A percentile compares a stretch with the other conserved stretches of the same genome.
Evolutionary conservation across 441 rosid species (phyloP).

Genomic region (Aquilaria agallochum): DNA sequence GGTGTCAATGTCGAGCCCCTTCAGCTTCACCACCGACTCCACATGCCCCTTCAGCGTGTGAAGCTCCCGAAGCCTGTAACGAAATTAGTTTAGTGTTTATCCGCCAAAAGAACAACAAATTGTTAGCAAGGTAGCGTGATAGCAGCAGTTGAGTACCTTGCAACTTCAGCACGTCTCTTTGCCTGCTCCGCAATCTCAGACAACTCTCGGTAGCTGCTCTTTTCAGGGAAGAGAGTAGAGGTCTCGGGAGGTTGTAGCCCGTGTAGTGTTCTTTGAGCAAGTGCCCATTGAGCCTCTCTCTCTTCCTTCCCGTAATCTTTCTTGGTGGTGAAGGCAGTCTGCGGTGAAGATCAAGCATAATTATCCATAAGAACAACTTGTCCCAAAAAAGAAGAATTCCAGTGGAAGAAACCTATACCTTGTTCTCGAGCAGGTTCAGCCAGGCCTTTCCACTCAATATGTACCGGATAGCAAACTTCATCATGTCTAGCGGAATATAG

Average conservation of each 20-base stretch:
- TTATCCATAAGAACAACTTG: neutral
- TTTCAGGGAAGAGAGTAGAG: conserved; percentile 47
- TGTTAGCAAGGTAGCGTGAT: neutral
- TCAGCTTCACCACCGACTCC: conserved; percentile 93
- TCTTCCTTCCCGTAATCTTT: conserved; percentile 90
- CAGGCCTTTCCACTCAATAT: conserved; percentile 1
- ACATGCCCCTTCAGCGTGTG: conserved; percentile 95
- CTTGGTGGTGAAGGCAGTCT: conserved; percentile 96
- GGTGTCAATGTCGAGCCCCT: conserved; percentile 90
- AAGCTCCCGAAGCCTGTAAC: conserved; percentile 80
- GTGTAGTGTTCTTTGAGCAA: conserved; percentile 80
- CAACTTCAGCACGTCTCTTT: conserved; percentile 87
- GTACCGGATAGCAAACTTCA: neutral
- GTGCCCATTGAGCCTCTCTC: conserved; percentile 97
- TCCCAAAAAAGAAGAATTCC: no score
- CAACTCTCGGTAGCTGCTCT: conserved; percentile 80
- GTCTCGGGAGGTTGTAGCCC: conserved; percentile 83
- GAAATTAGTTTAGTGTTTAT: no score
- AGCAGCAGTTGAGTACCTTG: conserved; percentile 44
- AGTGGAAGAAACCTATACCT: neutral
- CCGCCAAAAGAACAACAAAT: no score
- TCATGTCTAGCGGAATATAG: neutral
- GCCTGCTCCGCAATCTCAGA: conserved; percentile 97
- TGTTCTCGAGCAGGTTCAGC: neutral
- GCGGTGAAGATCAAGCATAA: conserved; percentile 6